Conservation (phyloP, 805 yeast species). For the Jamesozyma lodderae region DNA sequence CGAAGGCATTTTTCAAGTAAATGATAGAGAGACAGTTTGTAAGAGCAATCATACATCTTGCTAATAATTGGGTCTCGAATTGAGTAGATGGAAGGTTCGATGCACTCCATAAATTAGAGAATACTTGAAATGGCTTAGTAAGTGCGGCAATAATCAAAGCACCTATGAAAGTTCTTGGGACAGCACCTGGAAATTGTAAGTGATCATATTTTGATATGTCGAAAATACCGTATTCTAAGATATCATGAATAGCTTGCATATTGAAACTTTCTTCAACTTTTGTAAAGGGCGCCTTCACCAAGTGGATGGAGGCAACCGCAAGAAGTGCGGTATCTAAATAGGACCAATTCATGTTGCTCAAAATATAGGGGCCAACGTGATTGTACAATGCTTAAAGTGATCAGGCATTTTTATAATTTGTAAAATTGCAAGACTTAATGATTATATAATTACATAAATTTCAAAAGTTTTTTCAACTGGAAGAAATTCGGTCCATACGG, state of each 20-base stretch:
- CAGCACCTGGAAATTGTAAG: slow-evolving; percentile 72
- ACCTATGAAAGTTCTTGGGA: slow-evolving; percentile 79
- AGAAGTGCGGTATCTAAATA: slow-evolving; percentile 33
- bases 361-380: too few relatives aligned
- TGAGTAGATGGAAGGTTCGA: slow-evolving; percentile 30
- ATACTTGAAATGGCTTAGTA: slow-evolving; percentile 32
- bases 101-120: slow-evolving; percentile 8
- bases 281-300: slow-evolving; percentile 64
- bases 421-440: too few relatives aligned
- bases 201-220: slow-evolving; percentile 56
- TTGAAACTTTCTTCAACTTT: slow-evolving; percentile 94
- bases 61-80: slow-evolving; percentile 42
- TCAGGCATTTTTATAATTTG: too few relatives aligned
- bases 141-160: slow-evolving; percentile 45
- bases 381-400: too few relatives aligned
- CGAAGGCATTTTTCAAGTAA: slow-evolving; percentile 38
- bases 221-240: slow-evolving; percentile 50
- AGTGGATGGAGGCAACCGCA: slow-evolving; percentile 39
- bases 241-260: slow-evolving; percentile 81
- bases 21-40: slow-evolving; percentile 48
- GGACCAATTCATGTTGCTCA: slow-evolving; percentile 17
- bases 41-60: slow-evolving; percentile 55
- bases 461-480: neutral
- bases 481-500: neutral
- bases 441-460: too few relatives aligned